These are phyloP conservation scores for Byssoonygena ceratinophila DNA, from an alignment of 2,329 filamentous ascomycete genomes.

Conservation along the genomic window DNA sequence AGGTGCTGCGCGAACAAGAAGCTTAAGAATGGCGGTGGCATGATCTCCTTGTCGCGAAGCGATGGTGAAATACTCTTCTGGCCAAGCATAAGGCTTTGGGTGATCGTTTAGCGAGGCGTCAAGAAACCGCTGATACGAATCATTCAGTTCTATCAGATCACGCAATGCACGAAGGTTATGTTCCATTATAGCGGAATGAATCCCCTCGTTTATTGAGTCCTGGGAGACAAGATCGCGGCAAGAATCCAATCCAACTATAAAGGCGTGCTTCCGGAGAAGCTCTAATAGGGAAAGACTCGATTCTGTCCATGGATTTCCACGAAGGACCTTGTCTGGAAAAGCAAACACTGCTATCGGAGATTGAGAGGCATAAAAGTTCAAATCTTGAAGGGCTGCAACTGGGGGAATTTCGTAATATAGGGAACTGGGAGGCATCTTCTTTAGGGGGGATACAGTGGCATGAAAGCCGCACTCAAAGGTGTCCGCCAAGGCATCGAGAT, in stretches of 20 bases:
- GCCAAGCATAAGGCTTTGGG: constrained; percentile 22
- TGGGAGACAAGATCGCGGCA: background rate
- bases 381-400: background rate
- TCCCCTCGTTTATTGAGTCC: constrained; percentile 30
- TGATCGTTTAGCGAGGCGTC: background rate
- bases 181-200: constrained; percentile 31
- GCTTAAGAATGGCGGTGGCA: constrained; percentile 24
- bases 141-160: constrained; percentile 32
- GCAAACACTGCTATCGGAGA: constrained; percentile 1
- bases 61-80: constrained; percentile 27
- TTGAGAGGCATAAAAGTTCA: background rate
- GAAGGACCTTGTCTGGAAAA: constrained; percentile 26
- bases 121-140: constrained; percentile 21
- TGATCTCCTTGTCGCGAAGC: constrained; percentile 22
- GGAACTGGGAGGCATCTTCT: background rate
- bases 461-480: background rate
- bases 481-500: constrained; percentile 16
- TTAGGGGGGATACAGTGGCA: background rate
- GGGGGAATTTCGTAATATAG: background rate
- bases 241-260: constrained; percentile 12
- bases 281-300: constrained; percentile 28
- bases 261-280: constrained; percentile 24
- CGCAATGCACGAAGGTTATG: constrained; percentile 26
- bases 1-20: constrained; percentile 30
- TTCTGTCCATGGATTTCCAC: constrained; percentile 22